Evolutionary conservation across 2,329 filamentous ascomycete genomes (phyloP).

Genomic region (Coniochaeta hoffmannii): DNA sequence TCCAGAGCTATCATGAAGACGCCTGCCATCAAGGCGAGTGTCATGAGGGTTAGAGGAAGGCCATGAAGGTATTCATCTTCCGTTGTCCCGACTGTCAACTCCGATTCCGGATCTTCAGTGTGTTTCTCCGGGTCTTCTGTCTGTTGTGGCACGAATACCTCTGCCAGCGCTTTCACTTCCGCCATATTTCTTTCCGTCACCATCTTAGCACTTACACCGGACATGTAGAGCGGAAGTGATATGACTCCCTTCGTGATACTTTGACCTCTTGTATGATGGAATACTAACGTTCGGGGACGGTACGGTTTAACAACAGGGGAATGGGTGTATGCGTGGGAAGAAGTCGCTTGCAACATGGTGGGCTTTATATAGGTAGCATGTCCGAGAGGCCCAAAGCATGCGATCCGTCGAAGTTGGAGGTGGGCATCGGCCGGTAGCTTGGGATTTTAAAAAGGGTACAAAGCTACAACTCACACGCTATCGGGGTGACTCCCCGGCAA

Average conservation of each 20-base stretch:
- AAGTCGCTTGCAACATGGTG: not conserved
- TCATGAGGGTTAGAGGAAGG: conserved; percentile 31
- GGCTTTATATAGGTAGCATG: not conserved
- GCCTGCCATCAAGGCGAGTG: conserved; percentile 36
- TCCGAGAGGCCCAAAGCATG: not conserved
- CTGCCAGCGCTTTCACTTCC: not conserved
- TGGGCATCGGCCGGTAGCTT: not conserved
- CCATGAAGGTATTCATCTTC: conserved; percentile 32
- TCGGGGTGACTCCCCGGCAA: too few species aligned
- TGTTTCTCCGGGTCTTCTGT: not conserved
- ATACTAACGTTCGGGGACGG: not conserved
- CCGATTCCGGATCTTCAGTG: not conserved
- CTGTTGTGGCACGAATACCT: not conserved
- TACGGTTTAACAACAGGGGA: not conserved
- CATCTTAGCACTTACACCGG: not conserved
- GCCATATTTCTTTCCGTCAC: not conserved
- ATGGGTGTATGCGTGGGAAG: not conserved
- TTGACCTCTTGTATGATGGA: too few species aligned
- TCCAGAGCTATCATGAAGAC: conserved; percentile 44
- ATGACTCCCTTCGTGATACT: not conserved
- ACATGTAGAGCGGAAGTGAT: not conserved
- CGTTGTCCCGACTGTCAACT: not conserved
- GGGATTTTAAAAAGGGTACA: not conserved
- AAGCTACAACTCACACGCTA: not conserved
- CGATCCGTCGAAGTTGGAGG: not conserved